Base-by-base conservation (phyloP, 108 stramenopile species). In the Aureococcus anophagefferens region DNA sequence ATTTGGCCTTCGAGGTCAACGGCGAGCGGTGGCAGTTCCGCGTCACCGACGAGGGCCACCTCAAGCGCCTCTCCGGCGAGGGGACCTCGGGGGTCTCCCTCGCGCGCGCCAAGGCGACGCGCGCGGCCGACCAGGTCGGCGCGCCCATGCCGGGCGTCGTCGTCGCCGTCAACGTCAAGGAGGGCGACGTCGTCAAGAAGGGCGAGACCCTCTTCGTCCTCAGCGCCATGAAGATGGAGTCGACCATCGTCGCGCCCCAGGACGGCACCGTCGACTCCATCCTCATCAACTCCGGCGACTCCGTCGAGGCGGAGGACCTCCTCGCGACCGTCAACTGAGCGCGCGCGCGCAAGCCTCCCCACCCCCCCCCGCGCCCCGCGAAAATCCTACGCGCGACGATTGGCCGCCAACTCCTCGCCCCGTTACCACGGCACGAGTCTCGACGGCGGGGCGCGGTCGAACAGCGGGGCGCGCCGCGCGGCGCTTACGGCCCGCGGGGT, bases 211-310 rank as follows among this genome's bases (percentile, higher is more conserved):
- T 98, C 34, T 79, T 93, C 11, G 82, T 91, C 17, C 80, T 98
- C 59, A 84, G 79, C 14, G 97, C 97, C 30, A 96, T 98, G 95
- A 98, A 98, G 77, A 98, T 98, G 97, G 97, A 98, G 81, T 95
- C 96, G 21, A 81, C 86, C 62, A 92, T 97, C n/a, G 72, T 87
- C 30, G 83, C 92, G 13, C 89, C 96, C 15, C 82, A 80, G 33
- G 79, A 76, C 66, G 96, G 96, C 30, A 68, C 71, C 35, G 92
- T 97, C 25, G 87, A 78, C 70, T 69, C 81, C 59, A 77, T 97
- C 30, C 86, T 69, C 33, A 91, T 92, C 14, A 86, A 85, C 11
- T 89, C 88, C 25, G 94, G 94, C 11, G 96, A 96, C 71, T 86
- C 87, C 72, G 78, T 96, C 32, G 86, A 83, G 62, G 89, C 75